A percentile compares a stretch with the other conserved stretches of the same genome.
Evolutionary conservation across 2,329 filamentous ascomycete species (phyloP).

Genomic region (Hypoxylon sp.): DNA sequence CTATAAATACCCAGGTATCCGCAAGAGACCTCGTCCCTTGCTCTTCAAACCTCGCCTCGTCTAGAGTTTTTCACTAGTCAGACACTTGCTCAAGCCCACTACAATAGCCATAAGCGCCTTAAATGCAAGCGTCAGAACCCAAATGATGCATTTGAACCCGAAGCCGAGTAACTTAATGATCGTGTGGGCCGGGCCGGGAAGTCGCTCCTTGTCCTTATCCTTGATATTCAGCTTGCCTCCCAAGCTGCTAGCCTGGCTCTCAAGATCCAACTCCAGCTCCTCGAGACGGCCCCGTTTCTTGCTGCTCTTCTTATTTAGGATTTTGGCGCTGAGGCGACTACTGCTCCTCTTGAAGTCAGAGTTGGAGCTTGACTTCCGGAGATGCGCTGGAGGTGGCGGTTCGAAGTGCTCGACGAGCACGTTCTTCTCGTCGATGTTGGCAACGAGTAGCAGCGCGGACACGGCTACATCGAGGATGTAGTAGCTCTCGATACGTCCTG

Average conservation of each 20-base stretch:
- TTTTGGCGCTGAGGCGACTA: conserved; percentile 53
- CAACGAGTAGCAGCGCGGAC: conserved; percentile 72
- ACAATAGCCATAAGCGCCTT: conserved; percentile 67
- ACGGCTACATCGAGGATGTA: conserved; percentile 75
- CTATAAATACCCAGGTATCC: conserved; percentile 12
- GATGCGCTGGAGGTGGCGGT: conserved; percentile 65
- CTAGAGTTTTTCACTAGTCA: conserved; percentile 61
- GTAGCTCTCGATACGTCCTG: conserved; percentile 71
- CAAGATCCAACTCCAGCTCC: conserved; percentile 73
- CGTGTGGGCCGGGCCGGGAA: conserved; percentile 65
- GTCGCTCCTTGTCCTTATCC: conserved; percentile 61
- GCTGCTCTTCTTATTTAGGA: conserved; percentile 45
- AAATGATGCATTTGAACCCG: conserved; percentile 71
- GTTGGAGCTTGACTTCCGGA: conserved; percentile 46
- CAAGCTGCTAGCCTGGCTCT: conserved; percentile 70
- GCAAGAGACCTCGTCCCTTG: neutral
- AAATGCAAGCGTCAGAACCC: conserved; percentile 69
- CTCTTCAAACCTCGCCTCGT: neutral
- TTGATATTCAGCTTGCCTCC: conserved; percentile 60
- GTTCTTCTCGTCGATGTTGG: conserved; percentile 69
- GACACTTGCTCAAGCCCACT: conserved; percentile 65
- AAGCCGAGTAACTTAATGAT: conserved; percentile 67
- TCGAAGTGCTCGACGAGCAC: conserved; percentile 68
- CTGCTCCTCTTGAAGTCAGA: conserved; percentile 47
- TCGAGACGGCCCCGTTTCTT: conserved; percentile 63